A percentile compares a stretch with the other conserved stretches of the same genome.
phyloP scores from a whole-genome alignment of 1,139 yeast species.

The Candida sp. region DNA sequence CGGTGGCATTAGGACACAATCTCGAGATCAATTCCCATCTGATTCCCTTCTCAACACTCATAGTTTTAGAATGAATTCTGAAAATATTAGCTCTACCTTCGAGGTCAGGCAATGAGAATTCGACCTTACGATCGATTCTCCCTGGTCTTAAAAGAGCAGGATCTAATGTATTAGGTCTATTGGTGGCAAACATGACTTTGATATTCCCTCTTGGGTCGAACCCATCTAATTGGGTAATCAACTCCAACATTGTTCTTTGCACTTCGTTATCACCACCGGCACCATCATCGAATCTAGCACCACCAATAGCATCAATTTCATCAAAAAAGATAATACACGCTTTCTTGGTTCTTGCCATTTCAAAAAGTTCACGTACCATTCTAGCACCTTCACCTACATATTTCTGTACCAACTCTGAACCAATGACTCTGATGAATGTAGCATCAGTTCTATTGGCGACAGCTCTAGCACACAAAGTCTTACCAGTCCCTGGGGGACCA shows the following conservation, averaged over 20 bases:
- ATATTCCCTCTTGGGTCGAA: constrained; percentile 98
- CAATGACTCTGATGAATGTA: constrained; percentile 95
- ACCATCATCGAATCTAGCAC: constrained; percentile 98
- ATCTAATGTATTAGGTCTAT: constrained; percentile 95
- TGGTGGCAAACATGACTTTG: constrained; percentile 99
- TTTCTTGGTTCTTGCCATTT: constrained; percentile 97
- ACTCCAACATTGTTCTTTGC: constrained; percentile 97
- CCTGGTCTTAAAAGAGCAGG: constrained; percentile 99
- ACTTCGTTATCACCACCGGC: constrained; percentile 99
- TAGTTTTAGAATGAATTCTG: constrained; percentile 93
- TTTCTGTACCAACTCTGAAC: constrained; percentile 96
- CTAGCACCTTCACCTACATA: constrained; percentile 99
- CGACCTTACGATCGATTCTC: constrained; percentile 96
- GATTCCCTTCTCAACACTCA: constrained; percentile 96
- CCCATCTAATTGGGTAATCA: constrained; percentile 95
- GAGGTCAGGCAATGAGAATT: constrained; percentile 90
- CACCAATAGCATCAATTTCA: constrained; percentile 98
- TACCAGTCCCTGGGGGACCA: constrained; percentile 99
- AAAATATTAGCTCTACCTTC: constrained; percentile 98
- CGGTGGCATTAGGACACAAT: constrained; percentile 96
- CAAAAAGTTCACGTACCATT: constrained; percentile 97
- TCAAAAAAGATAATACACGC: constrained; percentile 97
- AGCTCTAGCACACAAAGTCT: constrained; percentile 96
- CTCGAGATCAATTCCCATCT: constrained; percentile 98
- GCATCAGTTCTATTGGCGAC: constrained; percentile 99